Conservation (phyloP, 192 early-diverging fungal genomes). For the Entomortierella beljakovae region DNA sequence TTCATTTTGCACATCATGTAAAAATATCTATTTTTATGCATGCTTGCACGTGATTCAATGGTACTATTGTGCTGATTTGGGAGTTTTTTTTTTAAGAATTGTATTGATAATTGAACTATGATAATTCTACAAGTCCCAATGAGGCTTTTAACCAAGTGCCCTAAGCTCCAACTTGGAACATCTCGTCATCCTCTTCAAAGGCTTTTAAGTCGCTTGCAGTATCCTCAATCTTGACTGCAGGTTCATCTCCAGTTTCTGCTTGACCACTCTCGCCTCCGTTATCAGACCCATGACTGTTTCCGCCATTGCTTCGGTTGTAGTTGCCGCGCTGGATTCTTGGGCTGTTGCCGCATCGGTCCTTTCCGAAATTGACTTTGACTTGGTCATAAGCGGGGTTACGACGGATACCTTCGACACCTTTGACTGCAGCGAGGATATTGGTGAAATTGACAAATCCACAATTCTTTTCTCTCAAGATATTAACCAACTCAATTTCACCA, state of each 20-base stretch:
- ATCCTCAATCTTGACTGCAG: conserved; percentile 15
- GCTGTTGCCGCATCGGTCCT: conserved; percentile 89
- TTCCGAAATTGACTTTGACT: conserved; percentile 82
- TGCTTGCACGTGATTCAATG: too few relatives aligned
- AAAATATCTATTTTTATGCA: too few relatives aligned
- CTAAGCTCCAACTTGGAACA: conserved; percentile 42
- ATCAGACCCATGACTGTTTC: conserved; percentile 11
- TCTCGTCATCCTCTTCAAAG: conserved; percentile 45
- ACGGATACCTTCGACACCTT: conserved; percentile 79
- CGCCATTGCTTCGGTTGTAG: not conserved
- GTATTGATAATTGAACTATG: too few relatives aligned
- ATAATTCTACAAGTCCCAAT: too few relatives aligned
- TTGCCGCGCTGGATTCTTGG: conserved; percentile 53
- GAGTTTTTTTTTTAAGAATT: too few relatives aligned
- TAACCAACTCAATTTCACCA: conserved; percentile 91
- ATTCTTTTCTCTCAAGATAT: conserved; percentile 86
- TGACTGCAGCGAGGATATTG: conserved; percentile 78
- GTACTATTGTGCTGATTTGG: too few relatives aligned
- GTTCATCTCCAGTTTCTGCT: not conserved
- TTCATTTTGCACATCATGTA: too few relatives aligned
- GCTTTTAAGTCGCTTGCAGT: conserved; percentile 22
- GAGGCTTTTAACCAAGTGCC: conserved; percentile 1
- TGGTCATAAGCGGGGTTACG: conserved; percentile 69
- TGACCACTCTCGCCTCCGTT: conserved; percentile 4
- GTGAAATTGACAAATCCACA: conserved; percentile 92